phyloP scores from a whole-genome alignment of 2,329 filamentous ascomycete genomes.

The Diaporthe batatas region DNA sequence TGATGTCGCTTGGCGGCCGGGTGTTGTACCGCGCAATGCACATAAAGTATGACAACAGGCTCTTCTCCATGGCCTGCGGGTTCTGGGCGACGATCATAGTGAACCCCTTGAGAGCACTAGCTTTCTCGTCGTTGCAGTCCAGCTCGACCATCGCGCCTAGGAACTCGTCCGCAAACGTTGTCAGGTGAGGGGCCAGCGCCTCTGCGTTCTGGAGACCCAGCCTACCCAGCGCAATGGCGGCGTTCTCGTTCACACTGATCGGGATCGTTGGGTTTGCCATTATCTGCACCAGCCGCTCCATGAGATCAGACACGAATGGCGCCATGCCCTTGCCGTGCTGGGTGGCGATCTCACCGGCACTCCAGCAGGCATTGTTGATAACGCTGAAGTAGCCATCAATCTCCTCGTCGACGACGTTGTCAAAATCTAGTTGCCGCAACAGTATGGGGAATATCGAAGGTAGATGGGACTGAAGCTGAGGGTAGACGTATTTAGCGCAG shows the following conservation, averaged over 20 bases:
- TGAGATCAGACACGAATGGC: conserved; percentile 81
- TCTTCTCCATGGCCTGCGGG: conserved; percentile 91
- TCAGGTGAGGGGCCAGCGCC: conserved; percentile 81
- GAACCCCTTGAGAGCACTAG: conserved; percentile 92
- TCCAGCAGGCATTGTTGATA: conserved; percentile 99
- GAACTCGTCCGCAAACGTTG: conserved; percentile 85
- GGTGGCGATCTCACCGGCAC: conserved; percentile 90
- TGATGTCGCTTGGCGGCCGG: conserved; percentile 69
- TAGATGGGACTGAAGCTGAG: conserved; percentile 81
- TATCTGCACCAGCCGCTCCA: conserved; percentile 83
- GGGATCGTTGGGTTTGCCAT: conserved; percentile 88
- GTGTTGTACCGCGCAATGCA: conserved; percentile 85
- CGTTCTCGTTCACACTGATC: conserved; percentile 90
- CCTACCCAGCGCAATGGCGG: conserved; percentile 90
- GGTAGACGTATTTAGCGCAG: conserved; percentile 92
- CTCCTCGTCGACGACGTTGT: conserved; percentile 81
- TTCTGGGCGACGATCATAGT: conserved; percentile 86
- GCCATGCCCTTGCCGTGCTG: conserved; percentile 81
- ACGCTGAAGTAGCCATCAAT: conserved; percentile 90
- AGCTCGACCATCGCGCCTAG: conserved; percentile 85
- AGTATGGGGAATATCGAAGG: conserved; percentile 82
- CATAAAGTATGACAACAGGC: conserved; percentile 83
- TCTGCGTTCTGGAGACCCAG: conserved; percentile 85
- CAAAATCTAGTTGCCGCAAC: conserved; percentile 89
- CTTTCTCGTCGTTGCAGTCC: conserved; percentile 92